Evolutionary conservation across 495 filamentous ascomycete species (phyloP).

Genomic region (Penicillium canescens): DNA sequence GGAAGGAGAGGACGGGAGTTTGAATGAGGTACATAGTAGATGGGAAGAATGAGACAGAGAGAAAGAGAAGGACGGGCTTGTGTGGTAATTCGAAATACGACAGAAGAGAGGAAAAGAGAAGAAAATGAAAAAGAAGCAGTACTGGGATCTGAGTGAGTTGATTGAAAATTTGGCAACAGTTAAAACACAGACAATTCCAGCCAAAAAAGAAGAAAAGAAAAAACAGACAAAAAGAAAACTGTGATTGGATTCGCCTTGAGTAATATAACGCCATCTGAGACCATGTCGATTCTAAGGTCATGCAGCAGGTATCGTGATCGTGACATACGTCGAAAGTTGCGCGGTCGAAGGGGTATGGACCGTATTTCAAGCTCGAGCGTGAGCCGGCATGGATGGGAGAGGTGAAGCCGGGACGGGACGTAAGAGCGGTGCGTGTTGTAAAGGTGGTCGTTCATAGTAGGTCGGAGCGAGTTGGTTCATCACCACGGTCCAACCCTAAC

Average conservation of each 20-base stretch:
- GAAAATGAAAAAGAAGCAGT: conserved; percentile 11
- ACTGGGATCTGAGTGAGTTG: neutral
- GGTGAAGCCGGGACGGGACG: conserved; percentile 10
- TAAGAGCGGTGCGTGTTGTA: conserved; percentile 11
- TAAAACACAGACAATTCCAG: conserved; percentile 2
- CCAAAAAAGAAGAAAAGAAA: conserved; percentile 10
- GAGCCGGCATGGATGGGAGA: conserved; percentile 15
- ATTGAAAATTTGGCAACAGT: conserved; percentile 7
- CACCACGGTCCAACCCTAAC: conserved; percentile 76
- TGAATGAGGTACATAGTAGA: conserved; percentile 18
- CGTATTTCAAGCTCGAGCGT: conserved; percentile 16
- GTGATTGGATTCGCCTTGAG: conserved; percentile 33
- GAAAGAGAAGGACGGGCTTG: conserved; percentile 7
- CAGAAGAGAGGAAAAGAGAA: conserved; percentile 11
- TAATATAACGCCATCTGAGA: conserved; percentile 47
- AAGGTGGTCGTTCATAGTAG: conserved; percentile 10
- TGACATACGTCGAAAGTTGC: conserved; percentile 42
- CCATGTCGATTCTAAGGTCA: conserved; percentile 42
- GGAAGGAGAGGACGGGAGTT: conserved; percentile 15
- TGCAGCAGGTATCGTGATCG: conserved; percentile 50
- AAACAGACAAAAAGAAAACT: conserved; percentile 21
- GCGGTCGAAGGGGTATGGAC: conserved; percentile 32
- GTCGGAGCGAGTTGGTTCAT: conserved; percentile 12
- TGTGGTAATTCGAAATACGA: conserved; percentile 1
- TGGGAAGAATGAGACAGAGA: conserved; percentile 13